Evolutionary conservation across 2,329 filamentous ascomycete species (phyloP).

Genomic region (Aureobasidium sp.): DNA sequence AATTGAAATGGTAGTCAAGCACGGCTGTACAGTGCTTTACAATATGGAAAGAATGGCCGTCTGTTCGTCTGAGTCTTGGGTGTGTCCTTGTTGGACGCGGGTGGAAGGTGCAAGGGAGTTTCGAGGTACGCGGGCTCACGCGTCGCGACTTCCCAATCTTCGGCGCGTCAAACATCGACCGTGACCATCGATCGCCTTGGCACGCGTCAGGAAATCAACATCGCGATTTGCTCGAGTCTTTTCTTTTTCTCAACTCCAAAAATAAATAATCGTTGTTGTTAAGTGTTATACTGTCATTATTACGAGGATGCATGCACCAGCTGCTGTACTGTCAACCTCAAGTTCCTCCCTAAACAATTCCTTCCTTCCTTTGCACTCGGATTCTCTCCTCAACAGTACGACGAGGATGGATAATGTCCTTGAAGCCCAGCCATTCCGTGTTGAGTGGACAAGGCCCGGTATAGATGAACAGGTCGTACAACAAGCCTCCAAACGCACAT

Average conservation of each 20-base stretch:
- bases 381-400: slow-evolving; percentile 26
- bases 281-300: background rate
- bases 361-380: slow-evolving; percentile 30
- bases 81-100: slow-evolving; percentile 1
- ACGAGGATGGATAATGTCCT: slow-evolving; percentile 27
- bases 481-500: slow-evolving; percentile 67
- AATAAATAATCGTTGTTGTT: background rate
- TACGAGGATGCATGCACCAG: background rate
- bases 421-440: slow-evolving; percentile 65
- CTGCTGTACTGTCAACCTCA: background rate
- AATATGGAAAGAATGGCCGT: background rate
- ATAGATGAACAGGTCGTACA: slow-evolving; percentile 73
- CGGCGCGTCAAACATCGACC: background rate
- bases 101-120: background rate
- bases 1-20: background rate
- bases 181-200: slow-evolving; percentile 18
- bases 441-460: slow-evolving; percentile 77
- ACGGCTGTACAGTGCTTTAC: slow-evolving; percentile 1
- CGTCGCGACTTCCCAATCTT: slow-evolving; percentile 17
- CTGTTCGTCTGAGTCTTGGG: background rate
- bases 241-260: background rate
- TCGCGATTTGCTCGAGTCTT: background rate
- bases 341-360: slow-evolving; percentile 28
- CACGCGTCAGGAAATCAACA: background rate
- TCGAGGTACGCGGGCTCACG: slow-evolving; percentile 18